phyloP scores from a whole-genome alignment of 2,329 filamentous ascomycete genomes.

The Trichoderma hamatum region DNA sequence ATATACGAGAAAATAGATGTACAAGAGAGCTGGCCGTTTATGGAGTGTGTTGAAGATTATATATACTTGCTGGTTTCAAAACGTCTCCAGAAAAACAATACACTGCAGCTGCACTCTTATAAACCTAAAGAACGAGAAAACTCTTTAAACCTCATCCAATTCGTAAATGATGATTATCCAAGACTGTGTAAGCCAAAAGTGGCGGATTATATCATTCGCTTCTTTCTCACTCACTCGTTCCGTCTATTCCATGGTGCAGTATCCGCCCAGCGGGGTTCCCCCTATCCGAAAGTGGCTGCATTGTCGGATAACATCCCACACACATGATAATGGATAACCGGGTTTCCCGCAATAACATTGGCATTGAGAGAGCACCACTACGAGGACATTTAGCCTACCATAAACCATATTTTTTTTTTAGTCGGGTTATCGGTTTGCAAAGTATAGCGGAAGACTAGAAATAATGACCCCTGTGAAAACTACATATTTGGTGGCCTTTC shows the following conservation, averaged over 20 bases:
- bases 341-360: neutral
- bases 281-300: conserved; percentile 19
- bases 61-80: neutral
- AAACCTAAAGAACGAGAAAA: neutral
- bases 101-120: neutral
- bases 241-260: neutral
- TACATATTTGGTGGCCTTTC: neutral
- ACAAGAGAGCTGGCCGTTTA: neutral
- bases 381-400: neutral
- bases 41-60: neutral
- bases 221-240: neutral
- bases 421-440: neutral
- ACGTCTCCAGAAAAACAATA: neutral
- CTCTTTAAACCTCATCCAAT: neutral
- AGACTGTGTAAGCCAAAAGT: conserved; percentile 1
- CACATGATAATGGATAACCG: neutral
- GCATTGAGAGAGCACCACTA: neutral
- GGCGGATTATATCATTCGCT: neutral
- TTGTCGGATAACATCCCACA: conserved; percentile 14
- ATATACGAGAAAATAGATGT: neutral
- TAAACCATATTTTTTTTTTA: neutral
- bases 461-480: neutral
- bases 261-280: conserved; percentile 19
- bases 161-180: conserved; percentile 7
- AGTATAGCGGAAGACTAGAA: neutral